Evolutionary conservation across 73 alveolate species (phyloP).

Genomic region (Blepharisma stoltei): DNA sequence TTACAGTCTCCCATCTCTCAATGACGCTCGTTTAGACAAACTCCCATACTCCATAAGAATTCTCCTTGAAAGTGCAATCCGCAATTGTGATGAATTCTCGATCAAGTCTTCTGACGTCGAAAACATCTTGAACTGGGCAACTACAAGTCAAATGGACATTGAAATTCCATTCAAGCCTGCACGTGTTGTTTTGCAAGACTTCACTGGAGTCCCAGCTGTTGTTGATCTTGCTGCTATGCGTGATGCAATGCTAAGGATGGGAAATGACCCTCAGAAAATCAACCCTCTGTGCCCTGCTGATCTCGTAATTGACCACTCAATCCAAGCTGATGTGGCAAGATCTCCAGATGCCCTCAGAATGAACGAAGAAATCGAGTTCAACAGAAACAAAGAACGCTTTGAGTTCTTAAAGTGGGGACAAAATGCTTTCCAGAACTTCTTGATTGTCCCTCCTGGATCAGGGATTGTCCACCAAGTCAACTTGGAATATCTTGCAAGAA

Average conservation of each 20-base stretch:
- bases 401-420: constrained; percentile 91
- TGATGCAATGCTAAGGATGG: constrained; percentile 84
- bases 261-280: constrained; percentile 72
- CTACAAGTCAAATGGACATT: constrained; percentile 40
- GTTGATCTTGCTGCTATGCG: constrained; percentile 93
- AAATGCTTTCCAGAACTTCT: constrained; percentile 76
- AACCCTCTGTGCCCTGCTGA: constrained; percentile 91
- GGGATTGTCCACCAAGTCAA: constrained; percentile 67
- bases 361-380: constrained; percentile 77
- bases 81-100: constrained; percentile 82
- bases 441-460: constrained; percentile 88
- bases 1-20: constrained; percentile 54
- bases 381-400: constrained; percentile 79
- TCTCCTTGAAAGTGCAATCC: constrained; percentile 75
- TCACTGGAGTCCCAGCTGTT: constrained; percentile 94
- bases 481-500: constrained; percentile 85
- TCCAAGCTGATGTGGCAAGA: constrained; percentile 78
- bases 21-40: constrained; percentile 60
- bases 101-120: constrained; percentile 71
- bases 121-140: constrained; percentile 77
- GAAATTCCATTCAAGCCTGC: constrained; percentile 93
- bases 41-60: constrained; percentile 76
- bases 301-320: constrained; percentile 83
- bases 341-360: constrained; percentile 63
- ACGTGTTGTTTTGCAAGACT: constrained; percentile 81